A percentile compares a stretch with the other conserved stretches of the same genome.
phyloP scores from a whole-genome alignment of 2,329 filamentous ascomycete species.

The Exophiala lecanii-corni region DNA sequence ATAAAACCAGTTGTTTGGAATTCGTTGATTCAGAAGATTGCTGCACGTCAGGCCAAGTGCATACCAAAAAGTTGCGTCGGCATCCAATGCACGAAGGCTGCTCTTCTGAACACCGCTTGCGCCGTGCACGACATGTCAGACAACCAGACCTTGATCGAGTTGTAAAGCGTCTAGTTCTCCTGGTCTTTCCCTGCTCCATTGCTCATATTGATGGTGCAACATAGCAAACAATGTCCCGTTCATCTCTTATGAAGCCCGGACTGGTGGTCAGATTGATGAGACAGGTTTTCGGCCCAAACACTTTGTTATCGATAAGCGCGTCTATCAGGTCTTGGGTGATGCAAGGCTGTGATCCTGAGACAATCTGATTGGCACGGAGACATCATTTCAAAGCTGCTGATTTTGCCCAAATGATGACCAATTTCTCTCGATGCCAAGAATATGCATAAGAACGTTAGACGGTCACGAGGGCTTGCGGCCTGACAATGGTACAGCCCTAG shows the following conservation, averaged over 20 bases:
- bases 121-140: conserved; percentile 1
- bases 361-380: too few relatives aligned
- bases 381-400: too few relatives aligned
- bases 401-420: too few relatives aligned
- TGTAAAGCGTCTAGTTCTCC: conserved; percentile 1
- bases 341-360: too few relatives aligned
- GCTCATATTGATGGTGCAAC: not conserved
- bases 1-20: not conserved
- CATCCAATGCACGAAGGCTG: conserved; percentile 2
- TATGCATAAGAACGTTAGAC: too few relatives aligned
- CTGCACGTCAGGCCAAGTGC: conserved; percentile 2
- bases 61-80: conserved; percentile 2
- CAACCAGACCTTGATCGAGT: conserved; percentile 1
- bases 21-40: too few relatives aligned
- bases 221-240: not conserved
- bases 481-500: too few relatives aligned
- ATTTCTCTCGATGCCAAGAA: too few relatives aligned
- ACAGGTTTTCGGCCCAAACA: not conserved
- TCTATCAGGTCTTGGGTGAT: too few relatives aligned
- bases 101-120: conserved; percentile 3
- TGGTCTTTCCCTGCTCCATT: not conserved
- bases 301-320: conserved; percentile 5
- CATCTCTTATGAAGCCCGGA: not conserved
- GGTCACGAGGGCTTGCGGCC: too few relatives aligned
- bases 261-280: not conserved